Percentiles rank a stretch among this genome's conserved stretches.
Evolutionary conservation across 345 rosid species (phyloP).

Genomic region (Citrus reticulata): DNA sequence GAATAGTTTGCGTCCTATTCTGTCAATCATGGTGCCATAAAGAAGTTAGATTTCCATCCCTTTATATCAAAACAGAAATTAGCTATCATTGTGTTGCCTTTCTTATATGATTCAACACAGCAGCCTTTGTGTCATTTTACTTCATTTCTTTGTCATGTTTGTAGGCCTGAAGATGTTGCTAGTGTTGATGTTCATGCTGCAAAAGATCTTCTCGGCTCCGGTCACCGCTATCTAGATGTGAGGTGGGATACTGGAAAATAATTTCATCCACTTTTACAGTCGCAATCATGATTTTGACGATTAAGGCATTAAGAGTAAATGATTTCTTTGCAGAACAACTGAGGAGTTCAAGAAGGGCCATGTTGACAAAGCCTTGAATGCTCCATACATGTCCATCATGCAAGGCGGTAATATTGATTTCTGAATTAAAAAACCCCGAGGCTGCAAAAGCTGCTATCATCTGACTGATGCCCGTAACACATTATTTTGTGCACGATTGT

Average conservation of each 20-base stretch:
- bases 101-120: too few relatives aligned
- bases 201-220: constrained; percentile 40
- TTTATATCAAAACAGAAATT: too few relatives aligned
- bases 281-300: neutral
- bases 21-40: too few relatives aligned
- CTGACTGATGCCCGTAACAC: neutral
- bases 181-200: constrained; percentile 38
- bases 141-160: neutral
- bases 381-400: constrained; percentile 51
- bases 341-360: constrained; percentile 53
- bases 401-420: constrained; percentile 32
- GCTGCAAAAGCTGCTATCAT: neutral
- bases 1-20: too few relatives aligned
- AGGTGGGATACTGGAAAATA: constrained; percentile 22
- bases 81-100: too few relatives aligned
- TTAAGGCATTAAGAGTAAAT: neutral
- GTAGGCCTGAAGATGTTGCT: constrained; percentile 42
- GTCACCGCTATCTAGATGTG: constrained; percentile 44
- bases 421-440: neutral
- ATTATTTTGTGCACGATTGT: neutral
- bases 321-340: constrained; percentile 24
- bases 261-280: neutral
- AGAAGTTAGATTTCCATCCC: too few relatives aligned
- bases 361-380: constrained; percentile 40
- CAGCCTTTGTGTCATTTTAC: too few relatives aligned